phyloP scores from a whole-genome alignment of 176 grass and related monocot species.

The Oryza longistaminata region DNA sequence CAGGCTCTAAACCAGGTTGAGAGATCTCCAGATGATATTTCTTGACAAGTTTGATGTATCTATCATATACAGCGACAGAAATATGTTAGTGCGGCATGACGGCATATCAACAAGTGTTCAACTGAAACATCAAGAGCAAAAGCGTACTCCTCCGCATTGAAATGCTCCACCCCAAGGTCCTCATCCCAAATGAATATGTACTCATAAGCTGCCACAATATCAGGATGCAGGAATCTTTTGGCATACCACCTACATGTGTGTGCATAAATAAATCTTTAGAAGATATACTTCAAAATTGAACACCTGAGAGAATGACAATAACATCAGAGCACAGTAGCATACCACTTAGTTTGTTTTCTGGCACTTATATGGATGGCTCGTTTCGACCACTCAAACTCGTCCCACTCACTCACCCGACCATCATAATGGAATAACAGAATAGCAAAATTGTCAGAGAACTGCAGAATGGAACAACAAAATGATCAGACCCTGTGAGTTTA shows the following conservation, averaged over 20 bases:
- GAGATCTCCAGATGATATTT: slow-evolving; percentile 80
- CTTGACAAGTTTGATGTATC: slow-evolving; percentile 91
- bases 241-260: slow-evolving; percentile 70
- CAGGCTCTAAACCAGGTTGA: slow-evolving; percentile 74
- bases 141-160: slow-evolving; percentile 87
- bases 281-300: not conserved
- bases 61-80: slow-evolving; percentile 14
- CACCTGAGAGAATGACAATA: not conserved
- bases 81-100: not conserved
- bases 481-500: slow-evolving; percentile 22
- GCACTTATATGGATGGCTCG: slow-evolving; percentile 73
- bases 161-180: slow-evolving; percentile 93
- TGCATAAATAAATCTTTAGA: slow-evolving; percentile 21
- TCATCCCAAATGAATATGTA: slow-evolving; percentile 99
- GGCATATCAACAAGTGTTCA: slow-evolving; percentile 1
- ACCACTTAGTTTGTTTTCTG: slow-evolving; percentile 82
- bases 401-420: slow-evolving; percentile 66
- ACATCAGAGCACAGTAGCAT: not conserved
- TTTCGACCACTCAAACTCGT: slow-evolving; percentile 85
- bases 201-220: slow-evolving; percentile 74
- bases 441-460: slow-evolving; percentile 83
- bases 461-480: slow-evolving; percentile 27
- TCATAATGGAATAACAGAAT: slow-evolving; percentile 88
- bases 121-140: not conserved
- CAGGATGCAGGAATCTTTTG: slow-evolving; percentile 91